Evolutionary conservation across 305 asterid species (phyloP).

Genomic region (Plantago rigida): DNA sequence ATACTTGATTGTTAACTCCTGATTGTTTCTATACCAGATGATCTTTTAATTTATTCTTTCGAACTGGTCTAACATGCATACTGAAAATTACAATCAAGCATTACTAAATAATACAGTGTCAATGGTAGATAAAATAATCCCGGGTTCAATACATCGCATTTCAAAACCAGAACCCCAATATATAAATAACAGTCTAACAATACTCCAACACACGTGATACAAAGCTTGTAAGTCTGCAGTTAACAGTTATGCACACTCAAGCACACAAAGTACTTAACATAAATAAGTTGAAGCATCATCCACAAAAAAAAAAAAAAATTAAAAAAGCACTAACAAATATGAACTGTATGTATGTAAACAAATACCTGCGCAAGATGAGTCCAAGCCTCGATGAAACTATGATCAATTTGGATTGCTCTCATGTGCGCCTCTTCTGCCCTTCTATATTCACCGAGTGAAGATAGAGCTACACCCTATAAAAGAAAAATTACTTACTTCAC

Average conservation of each 20-base stretch:
- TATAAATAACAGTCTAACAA: slow-evolving; percentile 15
- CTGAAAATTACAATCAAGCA: neutral
- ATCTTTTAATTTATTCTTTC: slow-evolving; percentile 4
- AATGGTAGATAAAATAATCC: slow-evolving; percentile 10
- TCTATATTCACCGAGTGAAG: slow-evolving; percentile 70
- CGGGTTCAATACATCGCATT: slow-evolving; percentile 7
- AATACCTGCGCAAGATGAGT: slow-evolving; percentile 91
- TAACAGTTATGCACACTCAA: slow-evolving; percentile 17
- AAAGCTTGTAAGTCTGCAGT: slow-evolving; percentile 16
- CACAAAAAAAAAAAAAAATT: too few species aligned
- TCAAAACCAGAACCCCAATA: slow-evolving; percentile 8
- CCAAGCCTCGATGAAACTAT: slow-evolving; percentile 84
- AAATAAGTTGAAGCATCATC: neutral
- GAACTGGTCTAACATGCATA: neutral
- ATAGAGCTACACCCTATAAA: slow-evolving; percentile 82
- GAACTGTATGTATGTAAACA: slow-evolving; percentile 12
- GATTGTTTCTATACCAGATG: neutral
- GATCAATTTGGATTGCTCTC: slow-evolving; percentile 79
- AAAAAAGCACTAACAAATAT: too few species aligned
- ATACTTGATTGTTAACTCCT: too few species aligned
- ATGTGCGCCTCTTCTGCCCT: slow-evolving; percentile 84
- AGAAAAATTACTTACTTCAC: slow-evolving; percentile 20
- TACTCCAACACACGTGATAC: slow-evolving; percentile 24
- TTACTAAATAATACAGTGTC: neutral
- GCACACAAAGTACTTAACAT: slow-evolving; percentile 1